Percentiles rank a stretch among this genome's conserved stretches.
phyloP scores from a whole-genome alignment of 345 rosid genomes.

The Populus pruinosa region DNA sequence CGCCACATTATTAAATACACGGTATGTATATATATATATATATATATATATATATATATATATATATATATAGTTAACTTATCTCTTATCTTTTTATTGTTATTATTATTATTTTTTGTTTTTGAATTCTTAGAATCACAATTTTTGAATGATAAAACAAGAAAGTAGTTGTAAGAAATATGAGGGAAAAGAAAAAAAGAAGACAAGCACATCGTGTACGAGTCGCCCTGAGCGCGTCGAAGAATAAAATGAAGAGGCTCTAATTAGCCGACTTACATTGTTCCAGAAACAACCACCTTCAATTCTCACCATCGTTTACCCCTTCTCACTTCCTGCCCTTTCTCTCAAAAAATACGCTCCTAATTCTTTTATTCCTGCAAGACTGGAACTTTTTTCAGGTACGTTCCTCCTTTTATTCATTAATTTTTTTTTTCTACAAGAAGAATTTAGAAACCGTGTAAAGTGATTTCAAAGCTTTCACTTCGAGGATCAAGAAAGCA shows the following conservation, averaged over 20 bases:
- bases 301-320: background rate
- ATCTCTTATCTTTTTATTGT: too few relatives aligned
- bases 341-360: background rate
- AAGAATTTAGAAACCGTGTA: background rate
- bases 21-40: too few relatives aligned
- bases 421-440: background rate
- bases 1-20: too few relatives aligned
- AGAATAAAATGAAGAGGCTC: background rate
- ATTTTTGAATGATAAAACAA: background rate
- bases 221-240: background rate
- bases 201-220: background rate
- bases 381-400: slow-evolving; percentile 9
- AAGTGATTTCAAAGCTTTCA: background rate
- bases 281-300: background rate
- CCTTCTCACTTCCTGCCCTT: background rate
- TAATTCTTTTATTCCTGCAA: background rate
- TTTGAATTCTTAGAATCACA: background rate
- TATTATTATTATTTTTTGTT: too few relatives aligned
- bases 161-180: too few relatives aligned
- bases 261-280: background rate
- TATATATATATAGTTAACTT: too few relatives aligned
- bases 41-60: too few relatives aligned
- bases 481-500: background rate
- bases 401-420: background rate
- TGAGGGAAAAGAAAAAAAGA: too few relatives aligned